phyloP scores from a whole-genome alignment of 2,329 filamentous ascomycete species.

The Juglanconis oblonga region DNA sequence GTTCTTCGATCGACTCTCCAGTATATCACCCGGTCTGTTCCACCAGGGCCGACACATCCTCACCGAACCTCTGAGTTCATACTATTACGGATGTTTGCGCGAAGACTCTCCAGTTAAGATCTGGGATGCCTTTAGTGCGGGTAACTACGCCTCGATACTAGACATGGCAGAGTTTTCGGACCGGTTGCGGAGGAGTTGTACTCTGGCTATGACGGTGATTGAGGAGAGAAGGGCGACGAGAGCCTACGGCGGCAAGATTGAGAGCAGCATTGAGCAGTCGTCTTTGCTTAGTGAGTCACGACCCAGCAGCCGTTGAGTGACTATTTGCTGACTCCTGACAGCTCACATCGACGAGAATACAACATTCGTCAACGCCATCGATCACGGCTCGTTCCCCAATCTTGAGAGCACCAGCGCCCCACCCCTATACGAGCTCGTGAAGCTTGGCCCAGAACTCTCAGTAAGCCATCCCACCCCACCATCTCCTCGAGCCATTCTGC shows the following conservation, averaged over 20 bases:
- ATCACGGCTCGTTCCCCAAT: slow-evolving; percentile 51
- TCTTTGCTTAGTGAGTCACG: slow-evolving; percentile 43
- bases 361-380: slow-evolving; percentile 41
- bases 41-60: slow-evolving; percentile 32
- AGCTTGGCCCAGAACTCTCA: slow-evolving; percentile 50
- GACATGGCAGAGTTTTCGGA: slow-evolving; percentile 44
- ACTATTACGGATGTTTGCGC: slow-evolving; percentile 43
- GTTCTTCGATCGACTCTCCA: slow-evolving; percentile 54
- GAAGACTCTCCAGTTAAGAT: slow-evolving; percentile 37
- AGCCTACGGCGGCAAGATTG: slow-evolving; percentile 37
- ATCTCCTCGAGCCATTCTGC: background rate
- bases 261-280: slow-evolving; percentile 39
- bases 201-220: slow-evolving; percentile 48
- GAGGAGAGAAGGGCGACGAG: slow-evolving; percentile 49
- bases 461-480: slow-evolving; percentile 32
- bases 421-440: slow-evolving; percentile 42
- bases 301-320: background rate
- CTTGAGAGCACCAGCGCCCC: slow-evolving; percentile 37
- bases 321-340: slow-evolving; percentile 23
- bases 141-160: slow-evolving; percentile 50
- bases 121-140: slow-evolving; percentile 47
- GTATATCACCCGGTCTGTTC: slow-evolving; percentile 44
- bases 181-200: slow-evolving; percentile 47
- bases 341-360: slow-evolving; percentile 39
- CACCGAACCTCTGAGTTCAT: slow-evolving; percentile 40